Base-by-base conservation (phyloP, 257 asterid genomes). In the Plectranthus barbatus region DNA sequence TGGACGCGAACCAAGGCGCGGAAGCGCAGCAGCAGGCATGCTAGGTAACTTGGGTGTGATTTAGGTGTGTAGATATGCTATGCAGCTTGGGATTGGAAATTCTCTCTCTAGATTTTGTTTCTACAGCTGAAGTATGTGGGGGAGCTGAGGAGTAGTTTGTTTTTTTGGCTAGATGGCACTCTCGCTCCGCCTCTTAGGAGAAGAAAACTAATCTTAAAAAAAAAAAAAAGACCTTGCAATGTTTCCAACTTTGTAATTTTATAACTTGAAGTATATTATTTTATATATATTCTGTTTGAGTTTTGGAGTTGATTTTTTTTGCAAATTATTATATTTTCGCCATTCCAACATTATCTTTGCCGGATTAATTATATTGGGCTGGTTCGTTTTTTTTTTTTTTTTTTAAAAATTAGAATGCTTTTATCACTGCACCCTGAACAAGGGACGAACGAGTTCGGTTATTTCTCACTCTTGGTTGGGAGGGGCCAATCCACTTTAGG, bases 1-100 rank as follows among this genome's bases (percentile, higher is more conserved):
- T 77, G 90, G 80, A 77, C 71, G 51, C 75, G 74, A 67, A 83
- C 85, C 4, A 85, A 77, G 69, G 79, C 83, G 11, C 70, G 86
- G 10, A 83, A 79, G 66, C 84, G 74, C 39, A 53, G 56, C 45
- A 71, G 62, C 40, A 50, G 76, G 66, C 78, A 54, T 62, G 69
- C 57, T 69, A 74, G 78, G 74, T 80, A 66, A 76, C 8, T 3
- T 36, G 1, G 54, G 47, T 26, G 50, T 64, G 34, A 7, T 46
- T 39, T 51, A 50, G 71, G 9, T 59, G 56, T 78, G 77, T 79
- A 77, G 59, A 79, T 72, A 77, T 62, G 48, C 44, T n/a, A 26
- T 26, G 31, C 2, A 33, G 67, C 62, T 47, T 33, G 70, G 64
- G 56, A 67, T 21, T 60, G 45, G 54, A 45, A 47, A 55, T 34